Conservation (phyloP, 2,329 filamentous ascomycete genomes). For the Onygenales sp. region DNA sequence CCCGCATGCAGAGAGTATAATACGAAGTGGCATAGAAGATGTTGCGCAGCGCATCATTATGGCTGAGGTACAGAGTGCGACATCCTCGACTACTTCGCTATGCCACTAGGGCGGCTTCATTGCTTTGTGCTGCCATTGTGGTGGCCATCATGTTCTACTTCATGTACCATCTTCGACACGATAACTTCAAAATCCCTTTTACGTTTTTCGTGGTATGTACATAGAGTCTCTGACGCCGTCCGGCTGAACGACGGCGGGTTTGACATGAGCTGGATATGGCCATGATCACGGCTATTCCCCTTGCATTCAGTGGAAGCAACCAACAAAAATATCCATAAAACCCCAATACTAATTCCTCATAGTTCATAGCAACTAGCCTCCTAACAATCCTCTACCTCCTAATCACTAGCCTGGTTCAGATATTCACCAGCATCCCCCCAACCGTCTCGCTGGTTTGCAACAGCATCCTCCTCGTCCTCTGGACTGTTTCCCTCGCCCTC, state of each 20-base stretch:
- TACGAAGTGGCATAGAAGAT: background rate
- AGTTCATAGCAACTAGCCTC: slow-evolving; percentile 45
- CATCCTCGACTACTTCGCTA: background rate
- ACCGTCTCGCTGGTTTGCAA: slow-evolving; percentile 43
- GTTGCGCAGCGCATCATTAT: background rate
- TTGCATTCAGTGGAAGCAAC: too few relatives aligned
- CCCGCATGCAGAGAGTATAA: background rate
- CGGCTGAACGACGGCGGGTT: too few relatives aligned
- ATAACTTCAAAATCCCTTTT: slow-evolving; percentile 47
- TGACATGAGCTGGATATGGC: too few relatives aligned
- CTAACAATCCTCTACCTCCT: slow-evolving; percentile 42
- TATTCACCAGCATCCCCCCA: slow-evolving; percentile 43
- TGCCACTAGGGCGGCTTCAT: background rate
- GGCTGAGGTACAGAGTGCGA: background rate
- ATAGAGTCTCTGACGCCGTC: too few relatives aligned
- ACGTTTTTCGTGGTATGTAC: slow-evolving; percentile 48
- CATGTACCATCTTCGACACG: slow-evolving; percentile 43
- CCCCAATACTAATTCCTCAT: background rate
- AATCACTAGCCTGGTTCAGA: slow-evolving; percentile 43
- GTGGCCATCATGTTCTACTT: slow-evolving; percentile 45
- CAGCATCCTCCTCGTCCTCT: slow-evolving; percentile 39
- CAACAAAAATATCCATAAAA: background rate
- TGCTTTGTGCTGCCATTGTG: background rate
- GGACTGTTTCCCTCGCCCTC: slow-evolving; percentile 43
- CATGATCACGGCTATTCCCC: too few relatives aligned